A percentile compares a stretch with the other conserved stretches of the same genome.
These are phyloP conservation scores for Chiua virens DNA, from an alignment of 768 basidiomycete genomes.

Conservation along the genomic window DNA sequence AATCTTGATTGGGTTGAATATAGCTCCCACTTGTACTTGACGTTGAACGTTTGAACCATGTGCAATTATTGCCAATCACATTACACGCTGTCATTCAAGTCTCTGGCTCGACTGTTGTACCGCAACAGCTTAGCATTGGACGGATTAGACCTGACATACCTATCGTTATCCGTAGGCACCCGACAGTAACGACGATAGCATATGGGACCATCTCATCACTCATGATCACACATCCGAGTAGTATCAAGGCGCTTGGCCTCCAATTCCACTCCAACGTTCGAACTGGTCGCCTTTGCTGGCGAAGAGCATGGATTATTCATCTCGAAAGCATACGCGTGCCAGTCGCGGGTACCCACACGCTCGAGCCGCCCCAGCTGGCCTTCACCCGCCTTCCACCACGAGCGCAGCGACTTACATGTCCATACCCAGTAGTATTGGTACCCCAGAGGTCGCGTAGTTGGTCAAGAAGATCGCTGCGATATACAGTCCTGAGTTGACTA, in stretches of 20 bases:
- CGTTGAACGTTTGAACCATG: too few relatives aligned
- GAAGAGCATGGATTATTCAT: slow-evolving; percentile 90
- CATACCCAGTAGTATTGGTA: slow-evolving; percentile 65
- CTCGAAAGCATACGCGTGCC: slow-evolving; percentile 76
- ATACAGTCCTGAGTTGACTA: slow-evolving; percentile 76
- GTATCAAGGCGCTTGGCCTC: slow-evolving; percentile 64
- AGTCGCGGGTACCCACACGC: slow-evolving; percentile 75
- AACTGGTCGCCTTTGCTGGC: slow-evolving; percentile 82
- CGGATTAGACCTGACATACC: too few relatives aligned
- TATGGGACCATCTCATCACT: slow-evolving; percentile 69
- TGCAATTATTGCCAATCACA: too few relatives aligned
- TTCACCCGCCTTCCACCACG: too few relatives aligned
- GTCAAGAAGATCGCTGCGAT: slow-evolving; percentile 96
- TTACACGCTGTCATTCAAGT: too few relatives aligned
- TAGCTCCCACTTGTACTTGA: too few relatives aligned
- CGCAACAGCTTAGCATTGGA: too few relatives aligned
- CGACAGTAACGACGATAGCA: slow-evolving; percentile 65
- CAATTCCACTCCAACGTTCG: slow-evolving; percentile 75
- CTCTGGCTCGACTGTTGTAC: too few relatives aligned
- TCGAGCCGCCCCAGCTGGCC: slow-evolving; percentile 83
- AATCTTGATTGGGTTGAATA: too few relatives aligned
- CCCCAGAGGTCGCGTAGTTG: slow-evolving; percentile 90
- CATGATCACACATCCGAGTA: slow-evolving; percentile 74
- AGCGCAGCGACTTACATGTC: too few relatives aligned
- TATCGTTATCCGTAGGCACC: slow-evolving; percentile 26